These are phyloP conservation scores for Helichrysum umbraculigerum DNA, from an alignment of 129 eudicot species.

Conservation along the genomic window DNA sequence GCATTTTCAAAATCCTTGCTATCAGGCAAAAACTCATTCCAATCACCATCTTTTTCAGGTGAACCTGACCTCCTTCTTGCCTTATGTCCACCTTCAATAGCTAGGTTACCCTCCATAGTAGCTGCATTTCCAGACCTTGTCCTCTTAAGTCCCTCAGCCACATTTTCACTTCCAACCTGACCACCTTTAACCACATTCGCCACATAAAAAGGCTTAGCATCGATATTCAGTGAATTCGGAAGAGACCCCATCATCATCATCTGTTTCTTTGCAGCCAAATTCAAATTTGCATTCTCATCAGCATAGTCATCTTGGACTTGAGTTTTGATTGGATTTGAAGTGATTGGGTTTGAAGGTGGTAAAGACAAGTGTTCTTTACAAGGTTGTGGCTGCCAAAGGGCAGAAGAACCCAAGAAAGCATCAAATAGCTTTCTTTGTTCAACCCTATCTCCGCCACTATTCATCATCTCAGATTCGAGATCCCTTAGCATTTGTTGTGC, in stretches of 20 bases:
- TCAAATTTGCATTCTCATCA: constrained; percentile 54
- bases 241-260: constrained; percentile 6
- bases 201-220: constrained; percentile 74
- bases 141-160: constrained; percentile 70
- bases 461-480: constrained; percentile 89
- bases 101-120: constrained; percentile 19
- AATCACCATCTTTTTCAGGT: constrained; percentile 39
- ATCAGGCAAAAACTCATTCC: constrained; percentile 65
- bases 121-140: constrained; percentile 68
- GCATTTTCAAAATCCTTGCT: constrained; percentile 89
- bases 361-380: constrained; percentile 59
- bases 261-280: constrained; percentile 30
- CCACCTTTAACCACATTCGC: constrained; percentile 40
- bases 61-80: constrained; percentile 49
- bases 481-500: constrained; percentile 96
- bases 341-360: constrained; percentile 22
- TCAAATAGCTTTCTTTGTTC: constrained; percentile 82
- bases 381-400: constrained; percentile 99
- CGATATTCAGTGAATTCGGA: constrained; percentile 60
- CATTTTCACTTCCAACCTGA: constrained; percentile 16
- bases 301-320: constrained; percentile 50
- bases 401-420: constrained; percentile 87
- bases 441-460: constrained; percentile 59
- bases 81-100: constrained; percentile 47
- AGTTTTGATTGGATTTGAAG: not conserved